A percentile compares a stretch with the other conserved stretches of the same genome.
phyloP scores from a whole-genome alignment of 495 filamentous ascomycete genomes.

The Penicillium macrosclerotiorum region DNA sequence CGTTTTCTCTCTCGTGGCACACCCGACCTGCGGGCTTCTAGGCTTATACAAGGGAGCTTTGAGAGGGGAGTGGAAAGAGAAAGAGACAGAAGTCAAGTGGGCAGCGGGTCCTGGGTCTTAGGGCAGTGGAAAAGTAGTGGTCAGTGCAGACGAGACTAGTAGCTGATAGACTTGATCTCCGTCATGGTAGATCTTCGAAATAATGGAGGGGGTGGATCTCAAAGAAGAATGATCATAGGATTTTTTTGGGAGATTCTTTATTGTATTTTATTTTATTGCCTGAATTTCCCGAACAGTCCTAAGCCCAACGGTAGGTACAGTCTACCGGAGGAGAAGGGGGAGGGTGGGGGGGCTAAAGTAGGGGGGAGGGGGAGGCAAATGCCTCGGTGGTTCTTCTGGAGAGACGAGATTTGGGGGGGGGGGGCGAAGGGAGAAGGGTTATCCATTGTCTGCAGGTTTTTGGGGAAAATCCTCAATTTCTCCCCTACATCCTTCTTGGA shows the following conservation, averaged over 20 bases:
- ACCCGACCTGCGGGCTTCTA: constrained; percentile 25
- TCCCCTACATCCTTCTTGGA: too few relatives aligned
- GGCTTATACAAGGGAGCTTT: constrained; percentile 23
- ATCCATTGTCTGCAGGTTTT: too few relatives aligned
- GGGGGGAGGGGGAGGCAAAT: not conserved
- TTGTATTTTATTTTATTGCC: constrained; percentile 7
- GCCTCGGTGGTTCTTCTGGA: too few relatives aligned
- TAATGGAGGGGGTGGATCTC: not conserved
- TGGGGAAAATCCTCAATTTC: too few relatives aligned
- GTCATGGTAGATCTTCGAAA: constrained; percentile 36
- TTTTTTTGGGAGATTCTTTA: not conserved
- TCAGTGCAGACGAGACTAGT: constrained; percentile 39
- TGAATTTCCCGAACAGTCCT: not conserved
- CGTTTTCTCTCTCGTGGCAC: constrained; percentile 8
- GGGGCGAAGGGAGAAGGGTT: not conserved
- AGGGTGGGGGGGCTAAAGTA: not conserved
- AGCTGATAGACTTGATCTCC: constrained; percentile 47
- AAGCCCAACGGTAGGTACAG: constrained; percentile 1
- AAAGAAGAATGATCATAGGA: not conserved
- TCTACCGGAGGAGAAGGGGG: not conserved
- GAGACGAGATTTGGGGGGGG: not conserved
- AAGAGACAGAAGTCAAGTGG: constrained; percentile 19
- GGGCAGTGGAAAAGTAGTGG: constrained; percentile 28
- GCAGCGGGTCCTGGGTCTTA: constrained; percentile 12
- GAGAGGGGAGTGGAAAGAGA: too few relatives aligned